Evolutionary conservation across 805 yeast species (phyloP), one percentile per base, ranked within the genome.

Genomic region (Candida arabinofermentans): DNA sequence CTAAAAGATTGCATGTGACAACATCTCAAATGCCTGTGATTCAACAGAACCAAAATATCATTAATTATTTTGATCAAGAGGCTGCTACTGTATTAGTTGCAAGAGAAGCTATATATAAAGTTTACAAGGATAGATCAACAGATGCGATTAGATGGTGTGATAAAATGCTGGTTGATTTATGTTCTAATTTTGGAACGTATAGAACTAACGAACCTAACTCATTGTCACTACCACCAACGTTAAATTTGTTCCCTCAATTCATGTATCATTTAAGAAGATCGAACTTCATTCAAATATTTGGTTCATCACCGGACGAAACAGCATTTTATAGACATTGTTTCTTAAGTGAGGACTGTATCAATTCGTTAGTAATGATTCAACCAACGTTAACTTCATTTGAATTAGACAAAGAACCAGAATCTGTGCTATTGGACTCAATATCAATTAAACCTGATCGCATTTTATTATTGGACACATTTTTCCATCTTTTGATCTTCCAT

Each of bases 241-340:
- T 75, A 52, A 71, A 77, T 23, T 59, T 79, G 53, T 72, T 78
- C 44, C 87, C 88, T 7, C 86, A 81, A 55, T 81, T 80, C 59
- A 66, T 81, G 62, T 81, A 75, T 59, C 83, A 81, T 57, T 69
- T 81, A 57, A 68, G 86, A 59, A 70, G 88, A 51, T 79, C 86
- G 1, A 80, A 73, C 39, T 79, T 82, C 53, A 67, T 81, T 27
- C 81, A 78, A 51, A 79, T 81, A 16, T 81, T 81, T 64, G 79
- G 79, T 54, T 77, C 76, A 50, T 81, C 86, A 1, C 88, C 88
- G 0, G 88, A 81, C 62, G 88, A 81, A 59, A 79, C 88, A 5
- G 71, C 79, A 14, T 81, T 72, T 55, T 72, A 77, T 45, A 71
- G 86, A 54, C 86, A 81, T 52, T 68, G 77, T 27, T 74, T 81